A percentile compares a stretch with the other conserved stretches of the same genome.
phyloP scores from a whole-genome alignment of 352 stramenopile species.

The Globisporangium cystogenes region DNA sequence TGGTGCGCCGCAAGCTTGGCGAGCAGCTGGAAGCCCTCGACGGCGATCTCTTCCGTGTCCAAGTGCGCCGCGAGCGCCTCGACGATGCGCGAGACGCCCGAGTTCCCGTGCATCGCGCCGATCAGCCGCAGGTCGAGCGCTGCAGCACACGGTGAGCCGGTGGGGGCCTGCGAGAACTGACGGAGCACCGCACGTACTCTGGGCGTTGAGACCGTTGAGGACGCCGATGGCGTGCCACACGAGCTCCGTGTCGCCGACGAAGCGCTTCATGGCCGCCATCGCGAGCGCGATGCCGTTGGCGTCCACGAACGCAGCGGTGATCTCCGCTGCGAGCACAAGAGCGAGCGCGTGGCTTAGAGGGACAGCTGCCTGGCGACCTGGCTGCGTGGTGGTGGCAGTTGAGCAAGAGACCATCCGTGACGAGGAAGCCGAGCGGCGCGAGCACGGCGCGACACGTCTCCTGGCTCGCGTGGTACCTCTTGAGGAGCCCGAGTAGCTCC shows the following conservation, averaged over 20 bases:
- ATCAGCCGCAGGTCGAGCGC: conserved; percentile 44
- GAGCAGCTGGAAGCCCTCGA: conserved; percentile 72
- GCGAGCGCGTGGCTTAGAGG: background rate
- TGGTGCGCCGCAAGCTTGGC: conserved; percentile 35
- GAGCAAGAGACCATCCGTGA: conserved; percentile 46
- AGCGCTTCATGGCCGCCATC: conserved; percentile 42
- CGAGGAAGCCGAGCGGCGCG: conserved; percentile 56
- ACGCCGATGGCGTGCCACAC: conserved; percentile 70
- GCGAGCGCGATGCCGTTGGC: conserved; percentile 53
- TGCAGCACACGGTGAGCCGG: conserved; percentile 12
- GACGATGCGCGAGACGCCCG: conserved; percentile 54
- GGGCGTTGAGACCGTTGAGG: conserved; percentile 56
- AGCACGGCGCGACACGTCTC: conserved; percentile 44
- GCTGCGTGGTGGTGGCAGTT: background rate
- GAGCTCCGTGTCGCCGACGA: conserved; percentile 53
- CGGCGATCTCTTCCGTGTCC: conserved; percentile 65
- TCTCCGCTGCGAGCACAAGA: conserved; percentile 21
- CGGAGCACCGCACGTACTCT: conserved; percentile 23
- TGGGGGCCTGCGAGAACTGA: too few species aligned
- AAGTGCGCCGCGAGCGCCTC: conserved; percentile 62
- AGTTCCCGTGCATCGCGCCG: conserved; percentile 36
- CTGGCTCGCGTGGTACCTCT: conserved; percentile 43
- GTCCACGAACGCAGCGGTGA: conserved; percentile 57
- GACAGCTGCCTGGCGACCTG: too few species aligned
- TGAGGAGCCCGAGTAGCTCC: conserved; percentile 52